Percentiles rank a stretch among this genome's conserved stretches.
phyloP scores from a whole-genome alignment of 2,329 filamentous ascomycete genomes.

The Penicillium sp. region DNA sequence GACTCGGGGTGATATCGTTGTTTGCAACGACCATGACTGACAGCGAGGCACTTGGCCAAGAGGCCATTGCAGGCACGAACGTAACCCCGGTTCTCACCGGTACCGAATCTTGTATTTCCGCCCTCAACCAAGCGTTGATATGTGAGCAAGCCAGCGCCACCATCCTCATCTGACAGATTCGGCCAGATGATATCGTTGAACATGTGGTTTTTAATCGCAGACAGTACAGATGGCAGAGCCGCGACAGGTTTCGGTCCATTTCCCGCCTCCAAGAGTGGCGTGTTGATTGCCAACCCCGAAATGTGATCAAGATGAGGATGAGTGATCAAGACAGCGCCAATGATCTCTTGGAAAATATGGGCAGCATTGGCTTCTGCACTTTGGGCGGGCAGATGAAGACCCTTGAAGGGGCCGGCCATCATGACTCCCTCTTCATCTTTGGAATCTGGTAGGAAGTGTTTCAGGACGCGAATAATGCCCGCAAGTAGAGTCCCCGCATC shows the following conservation, averaged over 20 bases:
- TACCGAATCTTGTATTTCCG: slow-evolving; percentile 80
- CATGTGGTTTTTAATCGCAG: slow-evolving; percentile 88
- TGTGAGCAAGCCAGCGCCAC: slow-evolving; percentile 87
- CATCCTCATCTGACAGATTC: slow-evolving; percentile 93
- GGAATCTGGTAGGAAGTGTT: slow-evolving; percentile 43
- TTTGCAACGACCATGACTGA: slow-evolving; percentile 89
- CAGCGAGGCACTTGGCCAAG: slow-evolving; percentile 81
- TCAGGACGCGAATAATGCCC: slow-evolving; percentile 78
- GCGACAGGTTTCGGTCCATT: slow-evolving; percentile 81
- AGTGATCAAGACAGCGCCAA: slow-evolving; percentile 89
- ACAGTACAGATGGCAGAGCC: slow-evolving; percentile 83
- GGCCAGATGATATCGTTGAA: slow-evolving; percentile 99
- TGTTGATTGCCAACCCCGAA: slow-evolving; percentile 89
- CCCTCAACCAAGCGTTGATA: slow-evolving; percentile 88
- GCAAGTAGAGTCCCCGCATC: slow-evolving; percentile 90
- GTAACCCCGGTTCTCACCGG: slow-evolving; percentile 79
- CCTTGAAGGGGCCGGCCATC: slow-evolving; percentile 74
- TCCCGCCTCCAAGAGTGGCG: slow-evolving; percentile 77
- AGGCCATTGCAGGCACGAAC: slow-evolving; percentile 86
- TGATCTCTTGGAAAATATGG: slow-evolving; percentile 74
- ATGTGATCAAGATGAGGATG: slow-evolving; percentile 98
- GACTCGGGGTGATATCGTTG: slow-evolving; percentile 60
- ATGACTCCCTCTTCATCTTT: slow-evolving; percentile 36
- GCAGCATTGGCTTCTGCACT: slow-evolving; percentile 77
- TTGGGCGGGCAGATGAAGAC: slow-evolving; percentile 69